Percentiles rank a stretch among this genome's conserved stretches.
phyloP scores from a whole-genome alignment of 495 filamentous ascomycete genomes.

The Hamigera avellanea region DNA sequence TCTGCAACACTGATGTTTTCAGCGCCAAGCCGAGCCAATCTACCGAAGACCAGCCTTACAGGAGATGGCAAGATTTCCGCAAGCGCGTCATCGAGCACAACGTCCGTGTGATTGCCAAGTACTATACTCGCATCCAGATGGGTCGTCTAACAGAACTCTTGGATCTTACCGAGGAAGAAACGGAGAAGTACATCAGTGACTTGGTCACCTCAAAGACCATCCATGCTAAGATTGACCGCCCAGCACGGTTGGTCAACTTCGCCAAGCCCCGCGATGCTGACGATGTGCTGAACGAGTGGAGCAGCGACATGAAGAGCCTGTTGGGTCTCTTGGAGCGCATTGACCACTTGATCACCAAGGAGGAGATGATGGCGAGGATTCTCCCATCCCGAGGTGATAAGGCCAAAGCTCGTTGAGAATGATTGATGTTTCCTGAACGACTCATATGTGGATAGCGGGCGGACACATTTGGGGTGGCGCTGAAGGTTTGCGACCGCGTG shows the following conservation, averaged over 20 bases:
- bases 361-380: constrained; percentile 99
- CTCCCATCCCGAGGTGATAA: constrained; percentile 55
- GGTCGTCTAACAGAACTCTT: constrained; percentile 77
- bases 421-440: neutral
- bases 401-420: constrained; percentile 30
- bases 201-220: constrained; percentile 94
- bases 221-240: constrained; percentile 93
- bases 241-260: constrained; percentile 83
- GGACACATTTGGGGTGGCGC: constrained; percentile 8
- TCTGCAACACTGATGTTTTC: constrained; percentile 90
- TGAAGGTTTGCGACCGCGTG: constrained; percentile 11
- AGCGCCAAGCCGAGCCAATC: constrained; percentile 41
- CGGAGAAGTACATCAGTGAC: constrained; percentile 93
- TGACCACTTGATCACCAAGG: constrained; percentile 97
- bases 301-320: constrained; percentile 95
- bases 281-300: constrained; percentile 97
- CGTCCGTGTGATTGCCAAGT: constrained; percentile 91
- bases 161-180: constrained; percentile 88
- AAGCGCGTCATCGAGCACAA: constrained; percentile 99
- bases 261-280: constrained; percentile 91
- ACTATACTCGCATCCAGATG: constrained; percentile 95
- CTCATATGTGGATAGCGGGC: neutral
- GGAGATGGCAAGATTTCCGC: constrained; percentile 84
- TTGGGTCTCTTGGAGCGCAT: constrained; percentile 86
- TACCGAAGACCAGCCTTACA: constrained; percentile 61